phyloP scores from a whole-genome alignment of 2,329 filamentous ascomycete genomes.

The Monilinia polystroma region DNA sequence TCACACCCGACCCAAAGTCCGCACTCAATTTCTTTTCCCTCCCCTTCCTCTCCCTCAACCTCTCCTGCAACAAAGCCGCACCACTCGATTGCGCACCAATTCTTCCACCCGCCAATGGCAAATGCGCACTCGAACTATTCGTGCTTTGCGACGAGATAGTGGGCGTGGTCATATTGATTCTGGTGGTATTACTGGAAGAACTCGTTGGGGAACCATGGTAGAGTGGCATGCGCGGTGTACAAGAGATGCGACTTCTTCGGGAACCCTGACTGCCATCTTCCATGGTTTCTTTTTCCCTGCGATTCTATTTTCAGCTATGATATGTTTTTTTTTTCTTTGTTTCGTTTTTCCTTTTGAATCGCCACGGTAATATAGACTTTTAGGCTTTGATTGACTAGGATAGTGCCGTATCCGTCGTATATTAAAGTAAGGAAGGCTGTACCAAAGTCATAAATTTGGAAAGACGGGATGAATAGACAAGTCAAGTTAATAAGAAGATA shows the following conservation, averaged over 20 bases:
- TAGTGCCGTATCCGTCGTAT: slow-evolving; percentile 2
- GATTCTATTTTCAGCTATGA: background rate
- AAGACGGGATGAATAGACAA: background rate
- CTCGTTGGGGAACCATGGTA: slow-evolving; percentile 26
- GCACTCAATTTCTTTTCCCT: slow-evolving; percentile 36
- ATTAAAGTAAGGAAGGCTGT: slow-evolving; percentile 5
- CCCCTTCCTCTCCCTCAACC: slow-evolving; percentile 40
- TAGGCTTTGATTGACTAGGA: background rate
- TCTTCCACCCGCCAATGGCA: slow-evolving; percentile 24
- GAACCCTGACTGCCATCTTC: slow-evolving; percentile 23
- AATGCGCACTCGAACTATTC: slow-evolving; percentile 27
- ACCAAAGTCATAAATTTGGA: background rate
- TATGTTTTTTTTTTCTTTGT: background rate
- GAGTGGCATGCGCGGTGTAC: slow-evolving; percentile 25
- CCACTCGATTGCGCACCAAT: slow-evolving; percentile 27
- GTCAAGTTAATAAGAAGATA: slow-evolving; percentile 1
- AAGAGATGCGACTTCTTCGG: slow-evolving; percentile 20
- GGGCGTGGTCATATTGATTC: slow-evolving; percentile 32
- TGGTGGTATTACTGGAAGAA: slow-evolving; percentile 30
- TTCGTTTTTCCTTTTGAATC: background rate
- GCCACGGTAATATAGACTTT: background rate
- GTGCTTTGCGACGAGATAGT: slow-evolving; percentile 20
- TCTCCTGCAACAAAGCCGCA: slow-evolving; percentile 39
- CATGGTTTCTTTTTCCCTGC: slow-evolving; percentile 12
- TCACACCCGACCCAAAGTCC: slow-evolving; percentile 25